A percentile compares a stretch with the other conserved stretches of the same genome.
Conservation (phyloP, 2,329 filamentous ascomycete species). For the Lomentospora prolificans region DNA sequence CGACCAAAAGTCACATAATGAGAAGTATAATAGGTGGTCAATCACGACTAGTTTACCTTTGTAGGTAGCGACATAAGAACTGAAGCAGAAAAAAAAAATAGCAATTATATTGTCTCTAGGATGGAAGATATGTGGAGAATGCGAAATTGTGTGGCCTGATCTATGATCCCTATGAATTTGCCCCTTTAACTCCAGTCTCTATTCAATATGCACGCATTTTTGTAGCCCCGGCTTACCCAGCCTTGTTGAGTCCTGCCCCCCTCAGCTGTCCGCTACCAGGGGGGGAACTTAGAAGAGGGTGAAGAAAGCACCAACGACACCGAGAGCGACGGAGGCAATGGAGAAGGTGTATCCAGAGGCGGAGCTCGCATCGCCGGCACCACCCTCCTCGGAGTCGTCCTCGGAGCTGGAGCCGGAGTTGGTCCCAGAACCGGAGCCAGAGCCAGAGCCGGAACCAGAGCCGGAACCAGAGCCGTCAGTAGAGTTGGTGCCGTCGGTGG, state of each 20-base stretch:
- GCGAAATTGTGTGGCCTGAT: background rate
- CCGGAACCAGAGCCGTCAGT: background rate
- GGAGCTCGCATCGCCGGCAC: background rate
- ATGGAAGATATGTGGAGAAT: constrained; percentile 1
- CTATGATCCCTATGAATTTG: constrained; percentile 2
- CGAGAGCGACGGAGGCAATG: constrained; percentile 2
- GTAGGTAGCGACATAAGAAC: background rate
- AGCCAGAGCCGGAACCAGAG: constrained; percentile 2
- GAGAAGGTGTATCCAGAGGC: constrained; percentile 3
- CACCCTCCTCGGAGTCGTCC: background rate
- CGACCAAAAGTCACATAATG: no score
- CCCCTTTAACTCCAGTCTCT: background rate
- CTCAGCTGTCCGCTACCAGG: no score
- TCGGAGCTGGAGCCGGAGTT: background rate
- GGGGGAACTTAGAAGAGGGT: constrained; percentile 4
- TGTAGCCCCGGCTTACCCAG: background rate
- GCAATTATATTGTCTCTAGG: constrained; percentile 5
- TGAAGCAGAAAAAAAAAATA: background rate
- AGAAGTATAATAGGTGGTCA: no score
- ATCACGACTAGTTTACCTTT: no score
- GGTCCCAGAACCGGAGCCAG: background rate
- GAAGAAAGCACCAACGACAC: constrained; percentile 6
- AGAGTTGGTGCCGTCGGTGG: background rate
- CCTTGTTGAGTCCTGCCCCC: no score
- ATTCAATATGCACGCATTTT: constrained; percentile 1